Conservation (phyloP, 495 filamentous ascomycete genomes). For the Tetracladium marchalianum region DNA sequence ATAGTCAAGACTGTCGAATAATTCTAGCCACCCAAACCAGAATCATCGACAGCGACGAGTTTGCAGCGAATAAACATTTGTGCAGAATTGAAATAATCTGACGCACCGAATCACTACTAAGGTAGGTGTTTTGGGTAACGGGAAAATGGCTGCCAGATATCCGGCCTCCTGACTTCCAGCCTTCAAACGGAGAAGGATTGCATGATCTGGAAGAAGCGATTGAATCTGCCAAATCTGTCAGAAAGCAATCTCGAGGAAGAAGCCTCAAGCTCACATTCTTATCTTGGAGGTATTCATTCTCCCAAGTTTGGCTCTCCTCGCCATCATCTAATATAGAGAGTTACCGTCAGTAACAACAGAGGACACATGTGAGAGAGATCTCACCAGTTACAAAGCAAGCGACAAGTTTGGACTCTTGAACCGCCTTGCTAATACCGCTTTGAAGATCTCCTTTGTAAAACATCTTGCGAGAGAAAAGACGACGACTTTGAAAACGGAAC, state of each 20-base stretch:
- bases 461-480: constrained; percentile 31
- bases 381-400: constrained; percentile 56
- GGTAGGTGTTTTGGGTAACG: constrained; percentile 60
- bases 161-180: constrained; percentile 68
- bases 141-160: constrained; percentile 72
- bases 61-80: too few species aligned
- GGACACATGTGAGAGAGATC: constrained; percentile 4
- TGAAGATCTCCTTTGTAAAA: constrained; percentile 76
- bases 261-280: constrained; percentile 35
- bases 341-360: neutral
- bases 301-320: constrained; percentile 61
- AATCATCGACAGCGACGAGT: too few species aligned
- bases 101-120: constrained; percentile 53
- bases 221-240: constrained; percentile 24
- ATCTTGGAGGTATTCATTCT: constrained; percentile 59
- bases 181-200: constrained; percentile 57
- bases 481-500: too few species aligned
- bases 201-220: constrained; percentile 40
- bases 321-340: constrained; percentile 42
- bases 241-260: constrained; percentile 2
- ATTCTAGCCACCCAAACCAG: too few species aligned
- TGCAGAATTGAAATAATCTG: neutral
- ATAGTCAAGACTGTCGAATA: too few species aligned
- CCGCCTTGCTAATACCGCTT: constrained; percentile 63
- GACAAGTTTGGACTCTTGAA: constrained; percentile 55